phyloP scores from a whole-genome alignment of 139 green algal species.

The Coelastrella sp. region DNA sequence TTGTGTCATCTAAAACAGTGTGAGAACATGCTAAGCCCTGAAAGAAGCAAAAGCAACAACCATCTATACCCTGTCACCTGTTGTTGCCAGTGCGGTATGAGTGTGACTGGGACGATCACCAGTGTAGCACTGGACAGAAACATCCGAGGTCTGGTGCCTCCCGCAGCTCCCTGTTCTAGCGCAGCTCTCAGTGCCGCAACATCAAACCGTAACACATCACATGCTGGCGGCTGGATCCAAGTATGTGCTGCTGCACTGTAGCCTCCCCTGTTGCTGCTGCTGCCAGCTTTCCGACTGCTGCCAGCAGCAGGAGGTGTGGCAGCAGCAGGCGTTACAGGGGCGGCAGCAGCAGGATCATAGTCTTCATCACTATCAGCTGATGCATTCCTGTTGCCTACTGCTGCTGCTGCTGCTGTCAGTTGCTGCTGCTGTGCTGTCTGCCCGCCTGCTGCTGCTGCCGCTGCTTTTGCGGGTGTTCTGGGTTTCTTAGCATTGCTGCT shows the following conservation, averaged over 20 bases:
- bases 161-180: not conserved
- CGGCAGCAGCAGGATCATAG: not conserved
- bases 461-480: not conserved
- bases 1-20: no score
- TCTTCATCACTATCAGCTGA: slow-evolving; percentile 12
- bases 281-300: not conserved
- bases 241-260: slow-evolving; percentile 21
- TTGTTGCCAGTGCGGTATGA: slow-evolving; percentile 92
- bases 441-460: not conserved
- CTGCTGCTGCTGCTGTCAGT: slow-evolving; percentile 34
- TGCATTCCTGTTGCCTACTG: no score
- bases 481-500: not conserved
- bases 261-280: not conserved
- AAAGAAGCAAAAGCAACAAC: no score
- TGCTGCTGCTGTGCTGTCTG: not conserved
- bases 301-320: not conserved
- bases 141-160: slow-evolving; percentile 48
- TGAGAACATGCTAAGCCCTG: no score
- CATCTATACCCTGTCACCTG: no score
- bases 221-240: slow-evolving; percentile 31
- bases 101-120: slow-evolving; percentile 88
- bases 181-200: slow-evolving; percentile 18
- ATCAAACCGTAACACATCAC: slow-evolving; percentile 35
- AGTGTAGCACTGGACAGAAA: slow-evolving; percentile 93
- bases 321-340: not conserved